phyloP scores from a whole-genome alignment of 768 basidiomycete genomes.

The Trametes gibbosa region DNA sequence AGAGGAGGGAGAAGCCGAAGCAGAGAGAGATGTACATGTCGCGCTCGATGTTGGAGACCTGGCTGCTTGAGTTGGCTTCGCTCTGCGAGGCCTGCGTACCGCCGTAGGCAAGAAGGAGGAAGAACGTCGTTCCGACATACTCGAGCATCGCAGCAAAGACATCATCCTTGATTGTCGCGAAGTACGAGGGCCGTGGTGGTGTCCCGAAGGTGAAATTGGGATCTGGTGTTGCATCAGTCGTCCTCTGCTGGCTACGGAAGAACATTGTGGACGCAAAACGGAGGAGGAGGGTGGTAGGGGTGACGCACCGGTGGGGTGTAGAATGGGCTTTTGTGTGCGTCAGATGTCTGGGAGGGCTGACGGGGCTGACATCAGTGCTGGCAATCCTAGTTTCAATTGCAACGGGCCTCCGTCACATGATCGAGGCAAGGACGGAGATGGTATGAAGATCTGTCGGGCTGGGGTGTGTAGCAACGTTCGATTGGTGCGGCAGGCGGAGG shows the following conservation, averaged over 20 bases:
- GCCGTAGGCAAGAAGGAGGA: constrained; percentile 64
- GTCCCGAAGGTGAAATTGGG: constrained; percentile 10
- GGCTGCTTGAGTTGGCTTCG: constrained; percentile 9
- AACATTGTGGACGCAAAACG: neutral
- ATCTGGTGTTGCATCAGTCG: neutral
- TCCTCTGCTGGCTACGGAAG: neutral
- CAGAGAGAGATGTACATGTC: constrained; percentile 55
- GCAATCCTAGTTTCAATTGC: constrained; percentile 1
- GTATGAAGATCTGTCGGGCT: constrained; percentile 7
- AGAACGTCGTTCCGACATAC: constrained; percentile 57
- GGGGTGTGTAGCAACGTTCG: neutral
- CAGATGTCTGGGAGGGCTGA: neutral
- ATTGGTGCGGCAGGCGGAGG: neutral
- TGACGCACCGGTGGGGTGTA: neutral
- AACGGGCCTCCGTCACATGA: constrained; percentile 13
- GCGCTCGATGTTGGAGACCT: constrained; percentile 33
- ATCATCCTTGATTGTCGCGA: constrained; percentile 37
- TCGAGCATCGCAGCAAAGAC: constrained; percentile 51
- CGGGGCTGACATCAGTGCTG: neutral
- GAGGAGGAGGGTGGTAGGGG: neutral
- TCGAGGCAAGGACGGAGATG: neutral
- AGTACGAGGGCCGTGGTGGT: constrained; percentile 17
- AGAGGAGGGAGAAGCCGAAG: constrained; percentile 61
- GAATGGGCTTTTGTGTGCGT: neutral
- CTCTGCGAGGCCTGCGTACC: constrained; percentile 51